phyloP scores from a whole-genome alignment of 2,329 filamentous ascomycete genomes.

The Paracoccidioides lutzii region DNA sequence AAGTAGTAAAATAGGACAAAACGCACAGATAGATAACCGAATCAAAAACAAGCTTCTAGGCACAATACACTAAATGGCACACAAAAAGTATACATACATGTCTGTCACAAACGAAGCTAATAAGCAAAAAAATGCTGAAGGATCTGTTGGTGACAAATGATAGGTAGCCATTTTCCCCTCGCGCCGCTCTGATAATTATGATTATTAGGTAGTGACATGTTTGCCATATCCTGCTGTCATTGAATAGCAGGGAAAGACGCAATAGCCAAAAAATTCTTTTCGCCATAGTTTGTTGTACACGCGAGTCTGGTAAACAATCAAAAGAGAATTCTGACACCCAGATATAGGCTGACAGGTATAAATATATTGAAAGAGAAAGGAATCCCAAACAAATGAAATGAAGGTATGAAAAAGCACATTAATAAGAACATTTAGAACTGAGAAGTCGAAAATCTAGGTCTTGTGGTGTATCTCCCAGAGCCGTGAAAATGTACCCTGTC shows the following conservation, averaged over 20 bases:
- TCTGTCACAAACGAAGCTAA: background rate
- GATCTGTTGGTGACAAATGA: background rate
- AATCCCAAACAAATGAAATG: background rate
- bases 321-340: background rate
- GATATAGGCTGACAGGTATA: background rate
- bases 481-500: slow-evolving; percentile 3
- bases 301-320: background rate
- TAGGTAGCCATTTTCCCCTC: background rate
- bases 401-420: slow-evolving; percentile 2
- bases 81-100: background rate
- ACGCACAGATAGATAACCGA: slow-evolving; percentile 3
- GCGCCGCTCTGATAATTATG: background rate
- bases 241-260: background rate
- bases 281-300: slow-evolving; percentile 15
- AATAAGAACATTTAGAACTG: slow-evolving; percentile 3
- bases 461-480: slow-evolving; percentile 14
- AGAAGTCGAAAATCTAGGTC: slow-evolving; percentile 12
- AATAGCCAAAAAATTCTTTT: slow-evolving; percentile 6
- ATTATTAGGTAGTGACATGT: background rate
- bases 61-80: background rate
- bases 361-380: background rate
- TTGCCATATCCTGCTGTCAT: background rate
- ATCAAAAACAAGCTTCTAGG: slow-evolving; percentile 9
- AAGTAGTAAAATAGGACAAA: slow-evolving; percentile 4
- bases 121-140: background rate